Base-by-base conservation (phyloP, 1,139 yeast species). In the Barnettozyma hawaiiensis region DNA sequence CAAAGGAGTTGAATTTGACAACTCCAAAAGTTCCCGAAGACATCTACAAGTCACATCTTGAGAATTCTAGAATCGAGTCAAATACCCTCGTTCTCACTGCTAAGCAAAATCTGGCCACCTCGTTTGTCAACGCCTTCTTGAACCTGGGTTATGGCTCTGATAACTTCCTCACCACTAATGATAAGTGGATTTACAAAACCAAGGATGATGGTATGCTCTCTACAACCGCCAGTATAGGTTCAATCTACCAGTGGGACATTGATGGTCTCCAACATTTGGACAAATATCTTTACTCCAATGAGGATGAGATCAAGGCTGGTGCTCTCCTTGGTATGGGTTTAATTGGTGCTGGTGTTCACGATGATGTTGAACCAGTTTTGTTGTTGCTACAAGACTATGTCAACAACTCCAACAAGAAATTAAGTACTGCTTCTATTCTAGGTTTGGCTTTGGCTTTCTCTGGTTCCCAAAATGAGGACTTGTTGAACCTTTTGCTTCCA, bases 381-480 rank as follows among this genome's bases (percentile, higher is more conserved):
- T 82, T 95, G 21, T 69, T 92, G 53, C 70, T 86, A 49, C 90
- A 83, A 61, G 98, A 92, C 51, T 86, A 85, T 57, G 82, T 90
- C 33, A 71, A 71, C 36, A 71, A 71, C 46, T 57, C 72, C 10
- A 68, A 70, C 49, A 71, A 72, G 49, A 69, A 77, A 43, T 70
- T 85, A 57, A 82, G 85, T 49, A 71, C 87, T 12, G 77, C 96
- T 11, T 90, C 97, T 4, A 84, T 92, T 43, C 76, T 84, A 47
- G 97, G 98, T 52, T 71, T 94, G 47, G 97, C 97, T 41, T 76
- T 94, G 54, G 95, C 98, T 1, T 94, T 86, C 65, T 95, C 97
- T 7, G 98, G 98, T 9, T 83, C 96, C 32, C 81, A 86, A 48
- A 84, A 92, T 58, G 92, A 83, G 58, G 95, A 86, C 52, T 81